Conservation (phyloP, 2,329 filamentous ascomycete species). For the Colletotrichum sp. region DNA sequence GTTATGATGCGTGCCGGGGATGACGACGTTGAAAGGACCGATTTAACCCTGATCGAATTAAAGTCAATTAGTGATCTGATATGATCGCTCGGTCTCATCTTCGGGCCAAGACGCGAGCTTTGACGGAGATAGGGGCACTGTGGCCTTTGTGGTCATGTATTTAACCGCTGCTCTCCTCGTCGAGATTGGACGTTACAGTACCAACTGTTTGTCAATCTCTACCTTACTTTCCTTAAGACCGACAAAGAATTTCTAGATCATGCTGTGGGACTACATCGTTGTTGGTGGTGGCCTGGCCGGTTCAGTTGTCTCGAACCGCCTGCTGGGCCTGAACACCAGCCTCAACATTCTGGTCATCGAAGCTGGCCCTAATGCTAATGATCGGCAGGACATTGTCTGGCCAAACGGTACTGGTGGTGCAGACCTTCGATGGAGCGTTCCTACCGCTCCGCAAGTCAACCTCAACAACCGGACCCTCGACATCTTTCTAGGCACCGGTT, state of each 20-base stretch:
- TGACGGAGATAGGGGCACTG: background rate
- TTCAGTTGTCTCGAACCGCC: background rate
- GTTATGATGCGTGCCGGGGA: background rate
- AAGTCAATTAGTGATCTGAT: background rate
- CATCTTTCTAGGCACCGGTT: background rate
- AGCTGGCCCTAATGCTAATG: background rate
- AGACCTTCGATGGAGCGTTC: background rate
- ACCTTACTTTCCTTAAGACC: background rate
- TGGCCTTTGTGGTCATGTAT: background rate
- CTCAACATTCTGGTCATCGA: background rate
- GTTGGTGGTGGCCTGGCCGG: background rate
- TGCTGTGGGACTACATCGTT: background rate
- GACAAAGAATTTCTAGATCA: background rate
- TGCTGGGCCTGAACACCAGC: background rate
- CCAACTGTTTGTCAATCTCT: rapidly evolving
- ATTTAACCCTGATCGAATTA: background rate
- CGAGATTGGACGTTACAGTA: rapidly evolving
- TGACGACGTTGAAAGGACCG: background rate
- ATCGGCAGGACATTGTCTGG: background rate
- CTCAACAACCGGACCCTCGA: background rate
- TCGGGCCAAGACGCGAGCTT: background rate
- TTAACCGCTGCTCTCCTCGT: background rate
- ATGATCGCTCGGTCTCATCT: background rate
- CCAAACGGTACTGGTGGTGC: background rate
- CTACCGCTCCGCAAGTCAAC: background rate